Evolutionary conservation across 306 rosid species (phyloP).

Genomic region (Adenanthera pavonina): DNA sequence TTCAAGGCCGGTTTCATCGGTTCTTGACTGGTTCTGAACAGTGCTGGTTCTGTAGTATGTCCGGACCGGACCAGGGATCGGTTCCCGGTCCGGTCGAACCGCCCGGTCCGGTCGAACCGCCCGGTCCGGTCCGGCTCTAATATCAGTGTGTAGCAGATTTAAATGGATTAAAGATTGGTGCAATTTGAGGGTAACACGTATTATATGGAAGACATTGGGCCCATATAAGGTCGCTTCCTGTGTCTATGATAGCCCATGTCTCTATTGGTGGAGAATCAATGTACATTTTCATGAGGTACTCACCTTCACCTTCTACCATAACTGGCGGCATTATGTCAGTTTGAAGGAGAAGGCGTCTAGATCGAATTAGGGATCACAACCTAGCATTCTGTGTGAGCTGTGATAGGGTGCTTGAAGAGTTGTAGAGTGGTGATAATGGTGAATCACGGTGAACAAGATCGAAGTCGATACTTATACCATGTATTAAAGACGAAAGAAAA

Average conservation of each 20-base stretch:
- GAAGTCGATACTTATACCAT: neutral
- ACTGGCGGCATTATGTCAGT: neutral
- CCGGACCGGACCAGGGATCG: too few relatives aligned
- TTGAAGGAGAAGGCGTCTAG: neutral
- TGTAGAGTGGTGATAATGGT: neutral
- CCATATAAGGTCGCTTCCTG: constrained; percentile 34
- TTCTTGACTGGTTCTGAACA: too few relatives aligned
- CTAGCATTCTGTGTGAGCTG: neutral
- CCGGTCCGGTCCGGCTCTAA: too few relatives aligned
- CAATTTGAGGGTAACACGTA: neutral
- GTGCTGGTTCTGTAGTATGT: too few relatives aligned
- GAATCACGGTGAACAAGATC: neutral
- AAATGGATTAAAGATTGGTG: neutral
- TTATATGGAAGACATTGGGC: constrained; percentile 13
- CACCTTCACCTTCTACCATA: neutral
- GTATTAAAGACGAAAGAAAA: neutral
- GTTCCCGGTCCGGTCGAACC: too few relatives aligned
- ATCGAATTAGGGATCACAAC: neutral
- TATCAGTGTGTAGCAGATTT: too few relatives aligned
- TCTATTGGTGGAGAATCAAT: constrained; percentile 10
- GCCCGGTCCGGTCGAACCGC: too few relatives aligned
- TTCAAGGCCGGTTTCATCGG: too few relatives aligned
- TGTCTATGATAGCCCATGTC: constrained; percentile 6
- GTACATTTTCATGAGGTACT: constrained; percentile 17
- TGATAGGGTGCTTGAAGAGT: neutral